Percentiles rank a stretch among this genome's conserved stretches.
These are phyloP conservation scores for Cladobotryum protrusum DNA, from an alignment of 2,329 filamentous ascomycete species.

Conservation along the genomic window DNA sequence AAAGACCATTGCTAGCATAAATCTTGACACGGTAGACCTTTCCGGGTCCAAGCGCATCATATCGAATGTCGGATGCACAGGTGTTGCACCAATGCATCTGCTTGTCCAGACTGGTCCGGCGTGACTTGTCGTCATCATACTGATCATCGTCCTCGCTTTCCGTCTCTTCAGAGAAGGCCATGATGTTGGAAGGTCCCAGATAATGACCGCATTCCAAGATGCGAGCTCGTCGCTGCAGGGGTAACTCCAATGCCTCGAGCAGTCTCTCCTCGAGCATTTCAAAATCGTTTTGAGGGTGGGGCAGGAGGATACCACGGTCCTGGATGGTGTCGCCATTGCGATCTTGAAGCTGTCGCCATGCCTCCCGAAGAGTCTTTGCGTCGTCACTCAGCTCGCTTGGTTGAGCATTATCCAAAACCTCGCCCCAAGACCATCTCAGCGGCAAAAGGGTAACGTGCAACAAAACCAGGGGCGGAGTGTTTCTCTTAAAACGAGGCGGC, in stretches of 20 bases:
- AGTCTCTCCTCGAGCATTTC: slow-evolving; percentile 73
- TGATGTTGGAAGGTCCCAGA: slow-evolving; percentile 52
- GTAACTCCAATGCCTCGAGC: slow-evolving; percentile 67
- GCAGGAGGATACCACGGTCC: slow-evolving; percentile 66
- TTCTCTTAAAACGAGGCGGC: slow-evolving; percentile 50
- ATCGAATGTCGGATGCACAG: slow-evolving; percentile 49
- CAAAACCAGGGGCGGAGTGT: slow-evolving; percentile 63
- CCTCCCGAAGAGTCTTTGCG: slow-evolving; percentile 49
- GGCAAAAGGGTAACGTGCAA: slow-evolving; percentile 73
- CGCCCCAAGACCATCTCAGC: slow-evolving; percentile 58
- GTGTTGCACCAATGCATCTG: slow-evolving; percentile 51
- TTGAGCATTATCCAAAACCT: slow-evolving; percentile 42
- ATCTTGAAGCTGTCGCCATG: slow-evolving; percentile 62
- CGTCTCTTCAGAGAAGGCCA: slow-evolving; percentile 35
- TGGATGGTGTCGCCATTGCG: slow-evolving; percentile 67
- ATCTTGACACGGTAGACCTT: slow-evolving; percentile 75
- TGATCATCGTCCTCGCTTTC: slow-evolving; percentile 42
- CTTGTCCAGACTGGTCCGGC: slow-evolving; percentile 17
- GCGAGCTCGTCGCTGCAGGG: slow-evolving; percentile 55
- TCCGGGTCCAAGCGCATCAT: slow-evolving; percentile 45
- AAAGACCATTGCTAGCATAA: slow-evolving; percentile 90
- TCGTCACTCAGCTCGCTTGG: slow-evolving; percentile 38
- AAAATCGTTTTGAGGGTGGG: slow-evolving; percentile 74
- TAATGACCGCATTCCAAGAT: slow-evolving; percentile 75
- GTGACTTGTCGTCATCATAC: slow-evolving; percentile 25